Percentiles rank a stretch among this genome's conserved stretches.
Conservation (phyloP, 164 flowering plant genomes). For the Amborella trichopoda region DNA sequence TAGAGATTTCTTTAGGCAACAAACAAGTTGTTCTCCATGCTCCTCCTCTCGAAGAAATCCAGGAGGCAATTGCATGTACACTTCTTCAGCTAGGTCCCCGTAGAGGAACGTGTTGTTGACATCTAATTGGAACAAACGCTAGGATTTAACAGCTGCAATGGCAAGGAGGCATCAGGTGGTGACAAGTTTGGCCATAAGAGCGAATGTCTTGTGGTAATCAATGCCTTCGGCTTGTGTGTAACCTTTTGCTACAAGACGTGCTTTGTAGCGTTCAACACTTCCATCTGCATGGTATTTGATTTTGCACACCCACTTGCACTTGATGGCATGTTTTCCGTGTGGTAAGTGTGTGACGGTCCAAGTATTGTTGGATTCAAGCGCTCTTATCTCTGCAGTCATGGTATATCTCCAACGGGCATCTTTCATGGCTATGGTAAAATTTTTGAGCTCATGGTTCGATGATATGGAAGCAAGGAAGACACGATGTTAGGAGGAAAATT, state of each 20-base stretch:
- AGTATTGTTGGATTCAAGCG: neutral
- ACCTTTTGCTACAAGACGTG: neutral
- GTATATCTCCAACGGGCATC: neutral
- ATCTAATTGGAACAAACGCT: no score
- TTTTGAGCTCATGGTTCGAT: neutral
- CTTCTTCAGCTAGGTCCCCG: no score
- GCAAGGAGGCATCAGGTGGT: no score
- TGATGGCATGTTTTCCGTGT: neutral
- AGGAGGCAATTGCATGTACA: no score
- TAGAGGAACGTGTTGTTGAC: no score
- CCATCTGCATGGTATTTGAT: neutral
- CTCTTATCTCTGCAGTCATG: neutral
- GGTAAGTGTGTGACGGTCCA: neutral
- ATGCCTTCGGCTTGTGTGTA: neutral
- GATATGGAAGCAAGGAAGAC: neutral
- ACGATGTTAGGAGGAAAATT: neutral
- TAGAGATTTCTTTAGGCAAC: no score
- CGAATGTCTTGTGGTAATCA: neutral
- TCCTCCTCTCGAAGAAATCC: no score
- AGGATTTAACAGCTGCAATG: no score
- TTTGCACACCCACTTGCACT: neutral
- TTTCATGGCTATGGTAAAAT: neutral
- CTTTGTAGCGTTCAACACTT: neutral
- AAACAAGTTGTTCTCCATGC: no score
- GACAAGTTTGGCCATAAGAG: no score